phyloP scores from a whole-genome alignment of 2,329 filamentous ascomycete species.

The Emmonsiellopsis sp. region DNA sequence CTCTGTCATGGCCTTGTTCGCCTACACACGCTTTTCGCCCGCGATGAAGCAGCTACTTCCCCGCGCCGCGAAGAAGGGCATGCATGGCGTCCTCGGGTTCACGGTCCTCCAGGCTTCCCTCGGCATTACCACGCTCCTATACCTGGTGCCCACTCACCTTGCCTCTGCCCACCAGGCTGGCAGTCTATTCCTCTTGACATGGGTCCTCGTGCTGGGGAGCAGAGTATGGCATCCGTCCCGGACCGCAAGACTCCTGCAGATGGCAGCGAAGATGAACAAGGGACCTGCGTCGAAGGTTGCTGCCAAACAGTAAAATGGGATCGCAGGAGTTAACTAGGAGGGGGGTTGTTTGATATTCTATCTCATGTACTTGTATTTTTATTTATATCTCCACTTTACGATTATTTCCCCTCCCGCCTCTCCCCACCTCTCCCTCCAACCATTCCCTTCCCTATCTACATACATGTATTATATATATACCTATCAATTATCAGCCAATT shows the following conservation, averaged over 20 bases:
- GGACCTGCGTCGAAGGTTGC: background rate
- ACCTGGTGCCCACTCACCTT: conserved; percentile 81
- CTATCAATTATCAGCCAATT: background rate
- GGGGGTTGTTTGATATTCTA: background rate
- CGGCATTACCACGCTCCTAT: conserved; percentile 84
- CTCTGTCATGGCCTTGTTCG: conserved; percentile 66
- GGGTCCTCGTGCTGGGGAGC: conserved; percentile 68
- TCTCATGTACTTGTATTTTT: conserved; percentile 15
- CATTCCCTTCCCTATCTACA: background rate
- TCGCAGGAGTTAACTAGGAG: background rate
- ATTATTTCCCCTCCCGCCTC: background rate
- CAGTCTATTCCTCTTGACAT: conserved; percentile 72
- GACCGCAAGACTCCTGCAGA: conserved; percentile 49
- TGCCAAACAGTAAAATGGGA: background rate
- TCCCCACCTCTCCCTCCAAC: background rate
- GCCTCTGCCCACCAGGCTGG: conserved; percentile 92
- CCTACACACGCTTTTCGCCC: conserved; percentile 63
- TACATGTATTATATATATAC: conserved; percentile 9
- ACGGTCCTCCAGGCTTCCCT: conserved; percentile 72
- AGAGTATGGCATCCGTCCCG: conserved; percentile 64
- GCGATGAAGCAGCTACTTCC: conserved; percentile 52
- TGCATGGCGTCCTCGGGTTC: conserved; percentile 73
- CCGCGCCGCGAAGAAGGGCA: conserved; percentile 53
- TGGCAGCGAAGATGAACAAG: conserved; percentile 29
- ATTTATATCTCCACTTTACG: conserved; percentile 13